Evolutionary conservation across 805 yeast genomes (phyloP).

Genomic region (Blastobotrys muscicola): DNA sequence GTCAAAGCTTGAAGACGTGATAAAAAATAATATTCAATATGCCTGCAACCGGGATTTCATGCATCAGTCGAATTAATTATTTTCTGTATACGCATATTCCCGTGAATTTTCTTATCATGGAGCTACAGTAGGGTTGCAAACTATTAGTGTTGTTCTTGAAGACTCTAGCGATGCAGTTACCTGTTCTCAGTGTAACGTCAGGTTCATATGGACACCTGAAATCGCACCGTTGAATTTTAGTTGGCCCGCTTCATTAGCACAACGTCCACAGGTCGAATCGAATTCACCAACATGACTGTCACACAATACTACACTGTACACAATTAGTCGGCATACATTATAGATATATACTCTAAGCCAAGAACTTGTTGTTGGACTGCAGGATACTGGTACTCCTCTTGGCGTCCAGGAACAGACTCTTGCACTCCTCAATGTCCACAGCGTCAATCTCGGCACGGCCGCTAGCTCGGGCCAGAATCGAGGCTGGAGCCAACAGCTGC

Average conservation of each 20-base stretch:
- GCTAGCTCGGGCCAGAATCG: constrained; percentile 63
- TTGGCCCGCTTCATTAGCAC: too few species aligned
- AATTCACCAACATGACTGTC: too few species aligned
- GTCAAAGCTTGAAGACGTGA: too few species aligned
- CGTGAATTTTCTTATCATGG: neutral
- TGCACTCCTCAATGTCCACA: constrained; percentile 76
- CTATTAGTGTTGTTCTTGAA: neutral
- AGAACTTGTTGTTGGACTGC: constrained; percentile 30
- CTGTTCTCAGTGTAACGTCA: neutral
- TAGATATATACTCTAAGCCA: constrained; percentile 15
- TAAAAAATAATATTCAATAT: too few species aligned
- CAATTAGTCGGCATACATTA: neutral
- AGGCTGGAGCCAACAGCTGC: constrained; percentile 86
- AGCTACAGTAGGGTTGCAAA: too few species aligned
- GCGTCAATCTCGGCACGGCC: constrained; percentile 61
- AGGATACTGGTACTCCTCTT: constrained; percentile 68
- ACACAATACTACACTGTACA: too few species aligned
- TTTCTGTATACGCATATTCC: neutral
- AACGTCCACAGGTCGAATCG: too few species aligned
- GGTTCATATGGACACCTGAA: neutral
- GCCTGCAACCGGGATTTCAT: too few species aligned
- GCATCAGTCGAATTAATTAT: too few species aligned
- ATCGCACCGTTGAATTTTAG: too few species aligned
- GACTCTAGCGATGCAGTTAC: neutral
- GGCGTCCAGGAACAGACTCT: constrained; percentile 75